Base-by-base conservation (phyloP, 2,329 filamentous ascomycete species). In the Xylaria sp. region DNA sequence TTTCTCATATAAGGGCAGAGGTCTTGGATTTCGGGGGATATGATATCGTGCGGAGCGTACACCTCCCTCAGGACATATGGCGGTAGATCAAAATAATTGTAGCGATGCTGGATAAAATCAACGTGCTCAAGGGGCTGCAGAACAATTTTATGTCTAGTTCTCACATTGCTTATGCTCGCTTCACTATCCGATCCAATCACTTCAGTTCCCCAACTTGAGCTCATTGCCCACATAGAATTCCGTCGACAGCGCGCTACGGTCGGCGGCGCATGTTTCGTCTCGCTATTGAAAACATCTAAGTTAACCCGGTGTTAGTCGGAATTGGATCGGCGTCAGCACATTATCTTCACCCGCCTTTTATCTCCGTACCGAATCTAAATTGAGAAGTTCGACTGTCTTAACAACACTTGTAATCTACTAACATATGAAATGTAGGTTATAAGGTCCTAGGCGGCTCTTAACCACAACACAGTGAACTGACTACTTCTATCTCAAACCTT, bases 1-100 rank as follows among this genome's bases (percentile, higher is more conserved):
- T 70, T 72, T 62, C 45, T 72, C 17, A 53, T 67, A 45, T 62
- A 59, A 65, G 24, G 21, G 36, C 24, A 39, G 27, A 19, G 21
- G 5, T 61, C 19, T 5, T n/a, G 45, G 12, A 11, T 62, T 61
- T 60, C 17, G 12, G 24, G 5, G 14, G 54, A n/a, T 45, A 7
- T 17, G 21, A 36, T 9, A 56, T 39, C 7, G 34, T 19, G 7
- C 34, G 32, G 24, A 56, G 27, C 24, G 30, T 51, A 50, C 12
- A 61, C 8, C 17, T 56, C 24, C 50, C 21, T 12, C 8, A 48
- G 14, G 14, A 48, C 59, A 51, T 47, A 47, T 51, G 42, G 36
- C 30, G n/a, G 17, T 56, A 55, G 27, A 68, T 21, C 39, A 51
- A 56, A 56, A 19, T n/a, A 58, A 64, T 14, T 30, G 8, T 12